Percentiles rank a stretch among this genome's conserved stretches.
These are phyloP conservation scores for Hyparrhenia diplandra DNA, from an alignment of 176 grass and related monocot genomes.

Conservation along the genomic window DNA sequence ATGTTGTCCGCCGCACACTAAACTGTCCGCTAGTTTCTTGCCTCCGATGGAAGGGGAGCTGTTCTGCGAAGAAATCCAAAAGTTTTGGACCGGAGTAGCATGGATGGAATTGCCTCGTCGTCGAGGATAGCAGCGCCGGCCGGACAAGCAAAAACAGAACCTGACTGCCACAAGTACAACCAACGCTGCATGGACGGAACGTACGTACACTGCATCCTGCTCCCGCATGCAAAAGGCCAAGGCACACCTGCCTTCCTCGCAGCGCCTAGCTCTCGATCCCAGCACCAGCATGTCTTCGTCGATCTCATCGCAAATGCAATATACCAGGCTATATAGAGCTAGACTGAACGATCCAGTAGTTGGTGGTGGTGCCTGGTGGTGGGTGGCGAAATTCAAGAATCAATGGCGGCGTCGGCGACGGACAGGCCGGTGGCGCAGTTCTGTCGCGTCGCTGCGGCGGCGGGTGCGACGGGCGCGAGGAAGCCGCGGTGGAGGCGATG, in stretches of 20 bases:
- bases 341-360: neutral
- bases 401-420: neutral
- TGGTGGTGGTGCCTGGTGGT: too few relatives aligned
- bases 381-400: too few relatives aligned
- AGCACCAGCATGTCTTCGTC: neutral
- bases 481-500: neutral
- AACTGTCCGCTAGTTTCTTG: too few relatives aligned
- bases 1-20: too few relatives aligned
- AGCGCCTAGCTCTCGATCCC: neutral
- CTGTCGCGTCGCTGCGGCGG: neutral
- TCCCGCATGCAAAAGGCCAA: neutral
- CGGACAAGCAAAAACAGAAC: neutral
- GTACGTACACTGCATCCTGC: neutral
- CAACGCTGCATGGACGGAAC: neutral
- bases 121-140: neutral
- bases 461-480: neutral
- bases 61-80: neutral
- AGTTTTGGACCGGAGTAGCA: neutral
- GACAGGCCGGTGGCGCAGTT: neutral
- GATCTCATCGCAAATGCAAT: neutral
- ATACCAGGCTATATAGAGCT: neutral
- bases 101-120: slow-evolving; percentile 15
- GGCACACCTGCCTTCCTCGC: neutral
- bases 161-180: neutral
- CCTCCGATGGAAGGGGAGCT: neutral